Evolutionary conservation across 2,329 filamentous ascomycete genomes (phyloP).

Genomic region (Ophiostoma fasciatum): DNA sequence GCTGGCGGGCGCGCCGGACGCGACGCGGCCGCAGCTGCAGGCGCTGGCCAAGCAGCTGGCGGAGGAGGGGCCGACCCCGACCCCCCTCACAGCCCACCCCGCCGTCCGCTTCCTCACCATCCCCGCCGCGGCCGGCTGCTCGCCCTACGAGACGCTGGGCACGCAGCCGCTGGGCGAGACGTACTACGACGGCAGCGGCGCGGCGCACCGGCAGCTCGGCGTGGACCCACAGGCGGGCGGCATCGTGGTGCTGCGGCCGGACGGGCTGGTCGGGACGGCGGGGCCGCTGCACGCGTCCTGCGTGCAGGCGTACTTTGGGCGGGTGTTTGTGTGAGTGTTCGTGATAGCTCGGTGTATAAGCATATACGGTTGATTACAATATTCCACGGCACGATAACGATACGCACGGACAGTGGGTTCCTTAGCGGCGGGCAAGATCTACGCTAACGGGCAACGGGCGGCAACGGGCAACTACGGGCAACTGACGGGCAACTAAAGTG

Average conservation of each 20-base stretch:
- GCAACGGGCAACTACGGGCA: too few species aligned
- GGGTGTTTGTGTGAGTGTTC: conserved; percentile 4
- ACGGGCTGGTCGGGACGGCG: conserved; percentile 12
- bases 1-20: conserved; percentile 15
- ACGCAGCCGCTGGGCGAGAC: conserved; percentile 33
- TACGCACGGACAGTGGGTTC: too few species aligned
- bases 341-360: too few species aligned
- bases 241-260: conserved; percentile 15
- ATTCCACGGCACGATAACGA: too few species aligned
- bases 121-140: conserved; percentile 25
- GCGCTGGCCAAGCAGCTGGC: conserved; percentile 8
- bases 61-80: neutral
- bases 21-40: conserved; percentile 12
- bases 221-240: conserved; percentile 13
- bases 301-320: conserved; percentile 10
- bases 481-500: neutral
- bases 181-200: conserved; percentile 30
- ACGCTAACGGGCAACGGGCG: too few species aligned
- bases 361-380: too few species aligned
- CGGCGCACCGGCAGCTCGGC: conserved; percentile 15
- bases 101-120: conserved; percentile 30
- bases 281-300: conserved; percentile 7
- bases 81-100: conserved; percentile 13
- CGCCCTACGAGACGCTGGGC: conserved; percentile 28
- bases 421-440: too few species aligned